phyloP scores from a whole-genome alignment of 805 yeast genomes.

The Zygotorulaspora sp. region DNA sequence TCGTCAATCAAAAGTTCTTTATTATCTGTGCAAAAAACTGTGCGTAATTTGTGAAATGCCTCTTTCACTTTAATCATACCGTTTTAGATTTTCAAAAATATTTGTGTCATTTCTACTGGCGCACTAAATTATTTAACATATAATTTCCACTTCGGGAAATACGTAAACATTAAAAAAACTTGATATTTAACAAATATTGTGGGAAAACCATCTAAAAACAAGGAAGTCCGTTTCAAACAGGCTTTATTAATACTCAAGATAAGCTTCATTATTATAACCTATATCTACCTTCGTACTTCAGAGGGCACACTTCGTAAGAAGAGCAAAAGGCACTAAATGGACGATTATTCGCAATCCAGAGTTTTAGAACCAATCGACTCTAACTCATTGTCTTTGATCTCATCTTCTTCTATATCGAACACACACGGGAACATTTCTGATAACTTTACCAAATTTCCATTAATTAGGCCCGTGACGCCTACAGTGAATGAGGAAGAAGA shows the following conservation, averaged over 20 bases:
- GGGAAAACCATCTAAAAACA: background rate
- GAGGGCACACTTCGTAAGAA: too few relatives aligned
- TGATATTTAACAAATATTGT: background rate
- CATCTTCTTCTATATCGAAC: slow-evolving; percentile 20
- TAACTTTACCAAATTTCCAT: slow-evolving; percentile 9
- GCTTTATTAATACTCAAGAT: too few relatives aligned
- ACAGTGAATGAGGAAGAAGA: slow-evolving; percentile 16
- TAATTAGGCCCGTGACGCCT: slow-evolving; percentile 15
- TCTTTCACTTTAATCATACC: background rate
- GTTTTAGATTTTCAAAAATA: background rate
- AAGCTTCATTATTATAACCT: too few relatives aligned
- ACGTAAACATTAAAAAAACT: slow-evolving; percentile 8
- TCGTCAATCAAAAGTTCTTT: slow-evolving; percentile 8
- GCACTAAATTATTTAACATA: slow-evolving; percentile 2
- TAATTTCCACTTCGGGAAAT: slow-evolving; percentile 12
- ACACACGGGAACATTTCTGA: slow-evolving; percentile 11
- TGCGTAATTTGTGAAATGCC: slow-evolving; percentile 15
- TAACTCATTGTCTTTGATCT: slow-evolving; percentile 25
- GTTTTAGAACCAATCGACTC: slow-evolving; percentile 29
- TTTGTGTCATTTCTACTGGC: background rate
- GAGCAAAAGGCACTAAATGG: slow-evolving; percentile 7
- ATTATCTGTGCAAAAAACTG: slow-evolving; percentile 18
- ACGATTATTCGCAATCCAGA: slow-evolving; percentile 14
- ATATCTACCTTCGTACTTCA: too few relatives aligned
- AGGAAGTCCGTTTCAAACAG: background rate